Percentiles rank a stretch among this genome's conserved stretches.
Conservation (phyloP, 441 rosid genomes). For the Mallotus repandus region DNA sequence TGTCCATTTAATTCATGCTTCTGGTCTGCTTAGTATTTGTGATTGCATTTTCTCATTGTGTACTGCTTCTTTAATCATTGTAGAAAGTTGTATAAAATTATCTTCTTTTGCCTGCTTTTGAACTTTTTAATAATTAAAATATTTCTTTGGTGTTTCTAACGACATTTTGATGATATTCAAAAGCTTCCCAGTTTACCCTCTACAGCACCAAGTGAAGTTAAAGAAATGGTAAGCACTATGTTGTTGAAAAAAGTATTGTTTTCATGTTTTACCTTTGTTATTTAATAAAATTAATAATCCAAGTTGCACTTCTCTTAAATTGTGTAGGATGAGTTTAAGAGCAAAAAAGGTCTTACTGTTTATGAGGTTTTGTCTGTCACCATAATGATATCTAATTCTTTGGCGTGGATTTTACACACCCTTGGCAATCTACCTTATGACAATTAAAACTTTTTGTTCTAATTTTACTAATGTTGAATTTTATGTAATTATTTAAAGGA, state of each 20-base stretch:
- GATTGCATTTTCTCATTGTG: background rate
- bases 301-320: constrained; percentile 21
- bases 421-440: too few relatives aligned
- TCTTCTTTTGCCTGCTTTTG: background rate
- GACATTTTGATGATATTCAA: constrained; percentile 69
- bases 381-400: background rate
- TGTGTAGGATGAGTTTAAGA: constrained; percentile 85
- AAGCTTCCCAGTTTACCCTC: constrained; percentile 54
- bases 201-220: constrained; percentile 62
- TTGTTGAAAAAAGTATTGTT: constrained; percentile 9
- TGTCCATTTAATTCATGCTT: too few relatives aligned
- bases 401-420: background rate
- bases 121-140: background rate
- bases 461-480: constrained; percentile 2
- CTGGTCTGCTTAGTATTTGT: too few relatives aligned
- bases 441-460: background rate
- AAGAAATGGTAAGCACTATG: constrained; percentile 59
- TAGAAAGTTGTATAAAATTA: background rate
- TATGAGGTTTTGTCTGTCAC: constrained; percentile 69
- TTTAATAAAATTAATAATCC: constrained; percentile 10
- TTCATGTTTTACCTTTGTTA: background rate
- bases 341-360: constrained; percentile 88
- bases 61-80: background rate
- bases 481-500: constrained; percentile 48
- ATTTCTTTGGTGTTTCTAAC: constrained; percentile 39